These are phyloP conservation scores for Globisporangium paroecandrum DNA, from an alignment of 352 stramenopile species.

Conservation along the genomic window DNA sequence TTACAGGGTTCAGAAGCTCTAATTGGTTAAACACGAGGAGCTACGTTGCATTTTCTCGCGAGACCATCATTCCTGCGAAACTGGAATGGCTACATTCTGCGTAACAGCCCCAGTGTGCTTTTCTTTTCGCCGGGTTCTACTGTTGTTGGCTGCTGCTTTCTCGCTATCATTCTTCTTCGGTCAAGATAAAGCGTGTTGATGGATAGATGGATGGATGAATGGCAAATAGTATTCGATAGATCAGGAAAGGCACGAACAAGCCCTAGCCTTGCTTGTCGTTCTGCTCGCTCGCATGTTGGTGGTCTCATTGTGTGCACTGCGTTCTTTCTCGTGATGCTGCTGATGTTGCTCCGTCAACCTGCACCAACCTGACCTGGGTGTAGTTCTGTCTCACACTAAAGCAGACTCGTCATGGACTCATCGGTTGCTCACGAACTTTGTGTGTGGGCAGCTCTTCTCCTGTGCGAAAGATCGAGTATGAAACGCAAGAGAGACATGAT, in stretches of 20 bases:
- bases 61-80: slow-evolving; percentile 6
- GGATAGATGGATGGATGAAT: background rate
- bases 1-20: background rate
- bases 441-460: no score
- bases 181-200: slow-evolving; percentile 4
- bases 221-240: slow-evolving; percentile 3
- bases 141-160: background rate
- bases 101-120: background rate
- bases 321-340: background rate
- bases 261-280: background rate
- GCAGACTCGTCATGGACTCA: background rate
- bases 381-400: background rate
- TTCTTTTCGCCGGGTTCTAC: background rate
- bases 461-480: background rate
- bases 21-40: background rate
- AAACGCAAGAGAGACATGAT: background rate
- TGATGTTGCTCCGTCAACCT: background rate
- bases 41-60: background rate
- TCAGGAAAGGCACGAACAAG: background rate
- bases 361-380: background rate
- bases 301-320: background rate
- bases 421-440: background rate
- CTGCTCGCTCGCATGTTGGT: background rate
- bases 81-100: slow-evolving; percentile 6
- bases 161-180: background rate